Percentiles rank a stretch among this genome's conserved stretches.
phyloP scores from a whole-genome alignment of 331 rosid species.

The Pyracantha coccinea region DNA sequence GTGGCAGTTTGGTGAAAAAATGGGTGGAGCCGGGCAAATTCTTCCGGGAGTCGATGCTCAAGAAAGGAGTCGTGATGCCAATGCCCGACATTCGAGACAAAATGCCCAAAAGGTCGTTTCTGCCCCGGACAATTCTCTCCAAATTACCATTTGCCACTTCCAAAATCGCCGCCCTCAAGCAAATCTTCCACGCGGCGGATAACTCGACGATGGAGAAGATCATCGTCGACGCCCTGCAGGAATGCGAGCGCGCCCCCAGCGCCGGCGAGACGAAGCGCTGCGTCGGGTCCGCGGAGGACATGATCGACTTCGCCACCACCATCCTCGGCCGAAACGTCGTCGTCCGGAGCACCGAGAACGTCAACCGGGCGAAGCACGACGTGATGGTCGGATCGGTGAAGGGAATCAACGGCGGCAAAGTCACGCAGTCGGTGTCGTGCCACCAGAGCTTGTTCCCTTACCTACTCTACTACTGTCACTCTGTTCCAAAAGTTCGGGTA shows the following conservation, averaged over 20 bases:
- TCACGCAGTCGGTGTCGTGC: conserved; percentile 87
- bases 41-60: conserved; percentile 71
- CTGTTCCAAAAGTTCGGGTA: conserved; percentile 92
- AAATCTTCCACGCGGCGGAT: conserved; percentile 60
- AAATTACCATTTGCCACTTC: conserved; percentile 80
- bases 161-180: conserved; percentile 46
- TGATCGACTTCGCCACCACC: conserved; percentile 85
- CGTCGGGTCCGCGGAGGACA: conserved; percentile 79
- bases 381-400: conserved; percentile 50
- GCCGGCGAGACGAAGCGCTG: conserved; percentile 83
- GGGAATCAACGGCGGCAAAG: conserved; percentile 69
- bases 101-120: conserved; percentile 89
- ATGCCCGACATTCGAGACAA: conserved; percentile 86
- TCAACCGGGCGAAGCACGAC: conserved; percentile 52
- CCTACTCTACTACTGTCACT: conserved; percentile 85
- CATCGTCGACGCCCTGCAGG: conserved; percentile 44
- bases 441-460: conserved; percentile 93
- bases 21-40: conserved; percentile 97
- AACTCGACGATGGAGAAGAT: conserved; percentile 77
- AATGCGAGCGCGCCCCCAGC: conserved; percentile 76
- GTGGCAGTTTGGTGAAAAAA: conserved; percentile 58
- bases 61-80: conserved; percentile 63
- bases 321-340: conserved; percentile 71
- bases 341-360: conserved; percentile 54
- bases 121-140: conserved; percentile 64